Evolutionary conservation across 139 green algal species (phyloP).

Genomic region (Coelastrella sp.): DNA sequence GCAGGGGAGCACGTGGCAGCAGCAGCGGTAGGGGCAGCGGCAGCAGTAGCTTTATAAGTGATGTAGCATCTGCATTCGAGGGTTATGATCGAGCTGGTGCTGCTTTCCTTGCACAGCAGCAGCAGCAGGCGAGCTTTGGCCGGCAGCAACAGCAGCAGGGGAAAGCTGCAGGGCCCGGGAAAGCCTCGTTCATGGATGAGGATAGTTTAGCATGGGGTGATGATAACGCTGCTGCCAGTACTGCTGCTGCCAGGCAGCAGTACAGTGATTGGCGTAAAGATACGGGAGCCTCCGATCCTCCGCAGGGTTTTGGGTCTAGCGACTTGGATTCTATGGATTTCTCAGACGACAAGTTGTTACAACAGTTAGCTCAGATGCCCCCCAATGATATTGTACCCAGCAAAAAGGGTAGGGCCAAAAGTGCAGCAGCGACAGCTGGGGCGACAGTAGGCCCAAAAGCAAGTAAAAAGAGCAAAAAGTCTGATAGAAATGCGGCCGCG

Average conservation of each 20-base stretch:
- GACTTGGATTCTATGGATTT: neutral
- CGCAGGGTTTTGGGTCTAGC: neutral
- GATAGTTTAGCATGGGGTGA: neutral
- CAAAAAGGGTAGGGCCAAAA: neutral
- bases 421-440: constrained; percentile 1
- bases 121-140: neutral
- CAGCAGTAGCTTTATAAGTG: neutral
- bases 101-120: neutral
- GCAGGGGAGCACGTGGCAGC: neutral
- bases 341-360: neutral
- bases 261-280: neutral
- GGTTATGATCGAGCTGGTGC: too few species aligned
- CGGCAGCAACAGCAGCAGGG: neutral
- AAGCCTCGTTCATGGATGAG: neutral
- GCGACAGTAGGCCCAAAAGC: neutral
- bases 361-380: neutral
- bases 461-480: neutral
- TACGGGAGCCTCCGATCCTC: neutral
- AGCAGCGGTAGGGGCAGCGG: neutral
- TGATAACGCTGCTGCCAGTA: neutral
- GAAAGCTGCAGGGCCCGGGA: neutral
- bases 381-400: neutral
- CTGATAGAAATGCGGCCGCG: neutral
- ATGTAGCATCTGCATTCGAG: constrained; percentile 16
- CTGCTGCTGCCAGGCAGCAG: constrained; percentile 3